Percentiles rank a stretch among this genome's conserved stretches.
These are phyloP conservation scores for Elsinoe ampelina DNA, from an alignment of 2,329 filamentous ascomycete genomes.

Conservation along the genomic window DNA sequence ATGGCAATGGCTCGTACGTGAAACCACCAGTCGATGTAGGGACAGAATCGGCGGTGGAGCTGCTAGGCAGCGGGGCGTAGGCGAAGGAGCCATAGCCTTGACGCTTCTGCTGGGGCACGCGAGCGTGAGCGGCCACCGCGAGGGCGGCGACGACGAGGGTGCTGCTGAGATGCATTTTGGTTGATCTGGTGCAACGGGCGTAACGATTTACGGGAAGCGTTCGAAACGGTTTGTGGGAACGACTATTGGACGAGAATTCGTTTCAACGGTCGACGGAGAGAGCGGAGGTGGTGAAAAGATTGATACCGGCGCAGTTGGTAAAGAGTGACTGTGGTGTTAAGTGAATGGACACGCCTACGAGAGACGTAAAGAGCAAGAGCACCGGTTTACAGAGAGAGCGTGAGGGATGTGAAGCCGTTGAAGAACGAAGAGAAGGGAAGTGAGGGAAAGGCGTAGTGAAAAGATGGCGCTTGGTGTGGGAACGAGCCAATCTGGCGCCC, in stretches of 20 bases:
- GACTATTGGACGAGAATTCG: conserved; percentile 8
- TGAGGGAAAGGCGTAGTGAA: neutral
- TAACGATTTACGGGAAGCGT: conserved; percentile 6
- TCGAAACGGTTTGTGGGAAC: neutral
- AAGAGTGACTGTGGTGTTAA: conserved; percentile 15
- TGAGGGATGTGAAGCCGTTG: conserved; percentile 11
- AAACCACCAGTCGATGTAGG: neutral
- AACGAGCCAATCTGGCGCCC: conserved; percentile 8
- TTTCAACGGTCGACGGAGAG: conserved; percentile 15
- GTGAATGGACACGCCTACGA: conserved; percentile 14
- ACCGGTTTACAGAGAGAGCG: conserved; percentile 1
- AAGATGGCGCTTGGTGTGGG: conserved; percentile 3
- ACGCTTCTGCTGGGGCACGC: conserved; percentile 14
- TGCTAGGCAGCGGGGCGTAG: conserved; percentile 9
- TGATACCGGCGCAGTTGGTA: conserved; percentile 3
- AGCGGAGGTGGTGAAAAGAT: conserved; percentile 8
- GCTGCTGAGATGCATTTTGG: conserved; percentile 18
- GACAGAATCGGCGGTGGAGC: neutral
- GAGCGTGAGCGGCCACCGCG: conserved; percentile 15
- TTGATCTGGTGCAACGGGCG: neutral
- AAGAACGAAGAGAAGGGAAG: conserved; percentile 10
- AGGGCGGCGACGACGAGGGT: conserved; percentile 15
- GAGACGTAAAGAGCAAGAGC: conserved; percentile 6
- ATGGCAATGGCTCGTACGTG: conserved; percentile 5
- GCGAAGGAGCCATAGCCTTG: conserved; percentile 14